Conservation (phyloP, 306 rosid species). For the Prunus salicina region DNA sequence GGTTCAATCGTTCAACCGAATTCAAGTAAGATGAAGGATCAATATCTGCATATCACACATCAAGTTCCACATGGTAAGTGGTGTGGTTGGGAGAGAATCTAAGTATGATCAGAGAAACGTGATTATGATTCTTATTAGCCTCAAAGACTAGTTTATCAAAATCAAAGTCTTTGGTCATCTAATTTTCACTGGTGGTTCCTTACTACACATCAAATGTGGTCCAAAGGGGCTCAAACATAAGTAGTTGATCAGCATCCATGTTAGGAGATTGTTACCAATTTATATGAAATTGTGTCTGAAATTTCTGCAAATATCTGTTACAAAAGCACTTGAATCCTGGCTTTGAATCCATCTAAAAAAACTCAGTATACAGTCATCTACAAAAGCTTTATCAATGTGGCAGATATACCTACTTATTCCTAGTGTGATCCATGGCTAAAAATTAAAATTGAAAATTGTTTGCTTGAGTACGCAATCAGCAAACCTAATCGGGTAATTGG, state of each 20-base stretch:
- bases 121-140: background rate
- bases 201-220: background rate
- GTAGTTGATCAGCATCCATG: background rate
- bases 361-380: background rate
- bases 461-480: background rate
- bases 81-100: background rate
- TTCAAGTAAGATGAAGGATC: conserved; percentile 13
- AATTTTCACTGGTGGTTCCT: background rate
- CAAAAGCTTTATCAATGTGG: background rate
- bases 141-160: background rate
- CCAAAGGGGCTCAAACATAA: background rate
- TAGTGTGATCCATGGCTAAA: background rate
- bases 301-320: background rate
- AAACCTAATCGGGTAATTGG: background rate
- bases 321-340: background rate
- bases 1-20: conserved; percentile 3
- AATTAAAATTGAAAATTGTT: background rate
- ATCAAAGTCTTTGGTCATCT: background rate
- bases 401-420: background rate
- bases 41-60: background rate
- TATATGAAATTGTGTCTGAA: background rate
- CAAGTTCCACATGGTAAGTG: background rate
- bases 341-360: background rate
- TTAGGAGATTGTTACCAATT: background rate
- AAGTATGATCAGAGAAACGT: background rate